Evolutionary conservation across 73 alveolate species (phyloP).

Genomic region (Breviolum minutum): DNA sequence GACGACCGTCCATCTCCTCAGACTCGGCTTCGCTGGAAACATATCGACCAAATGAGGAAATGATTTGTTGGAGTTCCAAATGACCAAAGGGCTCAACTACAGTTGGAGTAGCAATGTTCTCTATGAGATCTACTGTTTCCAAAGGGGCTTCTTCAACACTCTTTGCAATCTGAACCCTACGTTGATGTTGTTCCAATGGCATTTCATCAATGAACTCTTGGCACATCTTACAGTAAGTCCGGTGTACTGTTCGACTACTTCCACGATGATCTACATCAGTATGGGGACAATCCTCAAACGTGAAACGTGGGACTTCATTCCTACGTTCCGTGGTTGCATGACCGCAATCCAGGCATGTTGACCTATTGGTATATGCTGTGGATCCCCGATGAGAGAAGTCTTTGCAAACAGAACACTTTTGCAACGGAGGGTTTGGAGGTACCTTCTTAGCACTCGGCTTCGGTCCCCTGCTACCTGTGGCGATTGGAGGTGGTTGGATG

Average conservation of each 20-base stretch:
- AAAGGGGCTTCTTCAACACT: neutral
- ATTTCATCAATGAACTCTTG: neutral
- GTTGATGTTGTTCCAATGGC: neutral
- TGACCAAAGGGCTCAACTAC: neutral
- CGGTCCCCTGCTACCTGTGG: neutral
- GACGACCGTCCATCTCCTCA: neutral
- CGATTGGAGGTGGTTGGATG: neutral
- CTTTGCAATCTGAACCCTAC: neutral
- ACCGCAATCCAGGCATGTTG: neutral
- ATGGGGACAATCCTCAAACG: neutral
- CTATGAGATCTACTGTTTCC: neutral
- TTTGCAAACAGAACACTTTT: neutral
- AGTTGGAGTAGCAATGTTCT: neutral
- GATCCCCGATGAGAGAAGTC: neutral
- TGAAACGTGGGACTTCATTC: neutral
- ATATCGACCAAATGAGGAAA: neutral
- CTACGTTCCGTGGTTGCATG: neutral
- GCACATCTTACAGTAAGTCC: neutral
- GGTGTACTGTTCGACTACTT: neutral
- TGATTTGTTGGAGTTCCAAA: neutral
- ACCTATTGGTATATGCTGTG: neutral
- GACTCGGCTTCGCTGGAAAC: neutral
- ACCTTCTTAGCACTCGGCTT: neutral
- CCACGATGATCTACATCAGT: neutral
- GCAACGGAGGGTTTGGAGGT: constrained; percentile 8